Evolutionary conservation across 495 filamentous ascomycete species (phyloP).

Genomic region (Neurospora tetrasperma): DNA sequence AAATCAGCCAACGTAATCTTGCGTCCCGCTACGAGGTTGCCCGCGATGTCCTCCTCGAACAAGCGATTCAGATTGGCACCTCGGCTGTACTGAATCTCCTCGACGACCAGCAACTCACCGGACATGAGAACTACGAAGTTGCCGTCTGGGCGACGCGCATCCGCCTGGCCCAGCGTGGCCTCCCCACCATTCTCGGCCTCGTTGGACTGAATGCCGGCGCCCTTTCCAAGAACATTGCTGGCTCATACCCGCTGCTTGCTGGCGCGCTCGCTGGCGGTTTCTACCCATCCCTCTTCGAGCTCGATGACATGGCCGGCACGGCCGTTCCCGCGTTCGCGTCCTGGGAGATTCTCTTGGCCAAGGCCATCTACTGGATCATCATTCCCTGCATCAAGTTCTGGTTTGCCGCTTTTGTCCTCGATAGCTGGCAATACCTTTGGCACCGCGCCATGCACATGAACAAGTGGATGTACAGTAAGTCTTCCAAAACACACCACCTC

Average conservation of each 20-base stretch:
- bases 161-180: slow-evolving; percentile 54
- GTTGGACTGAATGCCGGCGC: slow-evolving; percentile 47
- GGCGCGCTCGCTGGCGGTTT: slow-evolving; percentile 60
- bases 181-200: slow-evolving; percentile 48
- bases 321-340: slow-evolving; percentile 45
- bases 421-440: slow-evolving; percentile 96
- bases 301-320: slow-evolving; percentile 32
- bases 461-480: slow-evolving; percentile 91
- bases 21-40: slow-evolving; percentile 73
- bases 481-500: background rate
- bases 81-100: slow-evolving; percentile 50
- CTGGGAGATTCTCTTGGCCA: slow-evolving; percentile 70
- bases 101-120: slow-evolving; percentile 54
- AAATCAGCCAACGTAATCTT: slow-evolving; percentile 76
- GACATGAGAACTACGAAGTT: slow-evolving; percentile 73
- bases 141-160: slow-evolving; percentile 71
- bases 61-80: slow-evolving; percentile 70
- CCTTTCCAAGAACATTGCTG: slow-evolving; percentile 45
- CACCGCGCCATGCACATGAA: slow-evolving; percentile 93
- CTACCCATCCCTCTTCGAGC: slow-evolving; percentile 49
- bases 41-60: slow-evolving; percentile 79
- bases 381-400: slow-evolving; percentile 67
- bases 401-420: slow-evolving; percentile 61
- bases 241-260: slow-evolving; percentile 52
- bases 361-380: slow-evolving; percentile 66